These are phyloP conservation scores for Colletotrichum sp. DNA, from an alignment of 2,329 filamentous ascomycete species.

Conservation along the genomic window DNA sequence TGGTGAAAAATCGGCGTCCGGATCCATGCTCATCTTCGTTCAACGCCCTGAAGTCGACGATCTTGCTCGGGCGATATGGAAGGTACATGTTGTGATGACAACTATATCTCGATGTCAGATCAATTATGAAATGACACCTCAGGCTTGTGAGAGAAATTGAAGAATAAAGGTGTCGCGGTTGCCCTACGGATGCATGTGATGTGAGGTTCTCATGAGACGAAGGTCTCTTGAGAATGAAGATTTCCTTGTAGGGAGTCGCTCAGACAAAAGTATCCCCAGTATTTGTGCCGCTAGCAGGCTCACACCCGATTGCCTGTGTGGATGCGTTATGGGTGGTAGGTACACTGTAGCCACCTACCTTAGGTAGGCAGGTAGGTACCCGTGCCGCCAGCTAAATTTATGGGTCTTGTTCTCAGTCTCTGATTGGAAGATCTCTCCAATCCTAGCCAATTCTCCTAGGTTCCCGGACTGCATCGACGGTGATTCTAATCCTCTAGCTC, in stretches of 20 bases:
- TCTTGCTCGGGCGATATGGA: not conserved
- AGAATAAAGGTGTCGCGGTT: not conserved
- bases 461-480: not conserved
- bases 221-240: not conserved
- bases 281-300: not conserved
- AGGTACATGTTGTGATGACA: constrained; percentile 8
- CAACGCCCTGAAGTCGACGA: not conserved
- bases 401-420: not conserved
- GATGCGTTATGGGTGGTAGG: not conserved
- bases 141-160: not conserved
- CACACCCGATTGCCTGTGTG: not conserved
- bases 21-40: constrained; percentile 31
- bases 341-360: not conserved
- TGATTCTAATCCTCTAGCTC: not conserved
- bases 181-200: not conserved
- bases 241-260: not conserved
- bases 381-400: not conserved
- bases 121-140: not conserved
- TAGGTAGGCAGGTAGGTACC: not conserved
- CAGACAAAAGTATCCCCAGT: not conserved
- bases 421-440: not conserved
- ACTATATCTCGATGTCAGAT: not conserved
- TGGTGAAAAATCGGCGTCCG: constrained; percentile 25
- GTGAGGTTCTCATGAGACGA: not conserved
- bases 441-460: not conserved